A percentile compares a stretch with the other conserved stretches of the same genome.
phyloP scores from a whole-genome alignment of 352 stramenopile species.

The Globisporangium paddicum region DNA sequence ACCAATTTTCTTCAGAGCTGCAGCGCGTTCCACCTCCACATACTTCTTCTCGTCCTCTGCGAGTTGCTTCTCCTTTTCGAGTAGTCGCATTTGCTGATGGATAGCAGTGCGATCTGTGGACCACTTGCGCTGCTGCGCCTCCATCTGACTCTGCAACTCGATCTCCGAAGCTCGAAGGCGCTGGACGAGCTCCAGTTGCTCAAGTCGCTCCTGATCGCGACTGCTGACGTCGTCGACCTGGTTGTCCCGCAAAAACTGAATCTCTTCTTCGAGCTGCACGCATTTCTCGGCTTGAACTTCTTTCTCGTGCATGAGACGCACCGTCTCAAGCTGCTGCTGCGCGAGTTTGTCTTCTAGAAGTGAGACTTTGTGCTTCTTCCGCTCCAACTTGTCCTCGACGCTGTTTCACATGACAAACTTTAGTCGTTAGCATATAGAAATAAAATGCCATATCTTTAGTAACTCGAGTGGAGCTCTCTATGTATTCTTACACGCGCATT shows the following conservation, averaged over 20 bases:
- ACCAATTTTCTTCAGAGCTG: constrained; percentile 33
- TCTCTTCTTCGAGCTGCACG: constrained; percentile 41
- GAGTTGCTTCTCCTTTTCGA: constrained; percentile 55
- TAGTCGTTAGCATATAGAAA: neutral
- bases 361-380: constrained; percentile 30
- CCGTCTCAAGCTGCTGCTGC: constrained; percentile 37
- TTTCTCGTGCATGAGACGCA: constrained; percentile 49
- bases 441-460: too few relatives aligned
- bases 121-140: constrained; percentile 63
- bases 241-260: constrained; percentile 51
- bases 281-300: constrained; percentile 37
- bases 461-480: too few relatives aligned
- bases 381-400: constrained; percentile 28
- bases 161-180: constrained; percentile 37
- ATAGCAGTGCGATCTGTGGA: constrained; percentile 34
- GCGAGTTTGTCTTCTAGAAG: constrained; percentile 25
- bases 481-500: constrained; percentile 30
- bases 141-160: constrained; percentile 46
- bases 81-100: constrained; percentile 41
- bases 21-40: constrained; percentile 14
- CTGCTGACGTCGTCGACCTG: constrained; percentile 39
- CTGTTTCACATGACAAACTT: constrained; percentile 4
- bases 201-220: constrained; percentile 52
- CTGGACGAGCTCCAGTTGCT: constrained; percentile 57
- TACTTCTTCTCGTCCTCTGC: constrained; percentile 27